phyloP scores from a whole-genome alignment of 345 rosid species.

The Cardamine chenopodiifolia region DNA sequence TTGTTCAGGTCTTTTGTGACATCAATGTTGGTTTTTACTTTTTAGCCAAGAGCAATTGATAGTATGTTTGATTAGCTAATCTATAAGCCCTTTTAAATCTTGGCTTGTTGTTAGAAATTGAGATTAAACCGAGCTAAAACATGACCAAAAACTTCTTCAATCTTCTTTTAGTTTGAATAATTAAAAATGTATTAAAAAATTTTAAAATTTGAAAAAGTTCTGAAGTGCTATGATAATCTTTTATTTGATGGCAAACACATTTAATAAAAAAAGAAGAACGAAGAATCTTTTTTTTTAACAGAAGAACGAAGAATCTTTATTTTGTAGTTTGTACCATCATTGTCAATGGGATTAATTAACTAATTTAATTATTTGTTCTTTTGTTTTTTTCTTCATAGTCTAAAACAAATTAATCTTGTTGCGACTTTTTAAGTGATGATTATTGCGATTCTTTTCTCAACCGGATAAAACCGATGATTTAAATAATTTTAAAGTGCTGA shows the following conservation, averaged over 20 bases:
- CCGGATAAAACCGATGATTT: no score
- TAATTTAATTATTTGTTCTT: neutral
- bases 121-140: neutral
- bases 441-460: neutral
- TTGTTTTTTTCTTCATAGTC: neutral
- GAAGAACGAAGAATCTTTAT: neutral
- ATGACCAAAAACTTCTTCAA: neutral
- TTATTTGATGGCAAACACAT: neutral
- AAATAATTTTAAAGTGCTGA: conserved; percentile 29
- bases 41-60: neutral
- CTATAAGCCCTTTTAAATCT: neutral
- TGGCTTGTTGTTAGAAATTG: neutral
- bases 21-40: neutral
- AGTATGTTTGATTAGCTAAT: conserved; percentile 1
- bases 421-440: conserved; percentile 31
- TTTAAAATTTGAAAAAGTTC: neutral
- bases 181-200: neutral
- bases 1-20: conserved; percentile 18
- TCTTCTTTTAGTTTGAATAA: neutral
- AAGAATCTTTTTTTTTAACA: neutral
- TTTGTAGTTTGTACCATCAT: neutral
- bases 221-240: neutral
- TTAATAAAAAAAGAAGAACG: neutral
- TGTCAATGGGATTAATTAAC: conserved; percentile 5
- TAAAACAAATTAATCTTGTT: neutral